Evolutionary conservation across 83 land plant genomes (phyloP).

Genomic region (Picea mariana): DNA sequence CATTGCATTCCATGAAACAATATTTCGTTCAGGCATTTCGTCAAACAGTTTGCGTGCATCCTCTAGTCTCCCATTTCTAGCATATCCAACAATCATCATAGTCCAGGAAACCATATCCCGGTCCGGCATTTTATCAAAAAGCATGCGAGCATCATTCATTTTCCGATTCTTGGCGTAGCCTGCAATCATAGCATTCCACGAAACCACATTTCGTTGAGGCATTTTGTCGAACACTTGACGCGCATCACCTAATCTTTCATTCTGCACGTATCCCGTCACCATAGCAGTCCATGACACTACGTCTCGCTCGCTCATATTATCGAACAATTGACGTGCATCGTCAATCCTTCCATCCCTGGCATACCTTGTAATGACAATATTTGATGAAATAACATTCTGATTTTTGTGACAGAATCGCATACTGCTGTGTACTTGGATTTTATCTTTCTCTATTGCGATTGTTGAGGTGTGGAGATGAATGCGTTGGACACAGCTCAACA

Average conservation of each 20-base stretch:
- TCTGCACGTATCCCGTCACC: neutral
- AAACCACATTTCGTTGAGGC: constrained; percentile 1
- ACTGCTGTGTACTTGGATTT: too few relatives aligned
- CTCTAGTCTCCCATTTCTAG: neutral
- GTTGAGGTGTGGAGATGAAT: too few relatives aligned
- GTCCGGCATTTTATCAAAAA: constrained; percentile 5
- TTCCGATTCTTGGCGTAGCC: constrained; percentile 3
- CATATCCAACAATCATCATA: neutral
- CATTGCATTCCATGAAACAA: constrained; percentile 8
- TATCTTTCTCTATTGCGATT: too few relatives aligned
- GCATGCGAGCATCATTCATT: neutral
- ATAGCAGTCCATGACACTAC: neutral
- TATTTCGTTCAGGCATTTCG: neutral
- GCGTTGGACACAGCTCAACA: too few relatives aligned
- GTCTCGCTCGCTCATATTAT: constrained; percentile 8
- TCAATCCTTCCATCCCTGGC: constrained; percentile 8
- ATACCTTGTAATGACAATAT: neutral
- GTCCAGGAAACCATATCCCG: constrained; percentile 6
- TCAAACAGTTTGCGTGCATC: constrained; percentile 1
- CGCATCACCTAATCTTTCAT: neutral
- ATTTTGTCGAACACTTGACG: constrained; percentile 15
- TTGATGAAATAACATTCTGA: too few relatives aligned
- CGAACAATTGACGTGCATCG: neutral
- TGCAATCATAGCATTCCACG: constrained; percentile 17
- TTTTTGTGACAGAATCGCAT: too few relatives aligned